A percentile compares a stretch with the other conserved stretches of the same genome.
phyloP scores from a whole-genome alignment of 331 rosid species.

The Dryas integrifolia region DNA sequence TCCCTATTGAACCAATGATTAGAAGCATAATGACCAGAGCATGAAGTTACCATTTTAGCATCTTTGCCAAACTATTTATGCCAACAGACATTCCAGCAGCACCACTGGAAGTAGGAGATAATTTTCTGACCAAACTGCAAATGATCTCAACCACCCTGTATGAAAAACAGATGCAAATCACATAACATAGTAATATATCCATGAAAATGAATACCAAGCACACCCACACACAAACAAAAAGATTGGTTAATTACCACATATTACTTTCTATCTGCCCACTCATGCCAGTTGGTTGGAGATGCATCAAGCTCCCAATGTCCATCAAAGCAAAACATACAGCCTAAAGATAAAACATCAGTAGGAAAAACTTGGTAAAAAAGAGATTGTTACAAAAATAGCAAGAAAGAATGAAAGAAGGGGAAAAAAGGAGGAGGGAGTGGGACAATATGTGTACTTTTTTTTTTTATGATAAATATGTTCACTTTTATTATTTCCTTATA shows the following conservation, averaged over 20 bases:
- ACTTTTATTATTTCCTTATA: not conserved
- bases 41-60: conserved; percentile 66
- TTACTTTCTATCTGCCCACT: conserved; percentile 50
- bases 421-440: not conserved
- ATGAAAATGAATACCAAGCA: conserved; percentile 16
- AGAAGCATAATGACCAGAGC: not conserved
- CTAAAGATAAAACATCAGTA: conserved; percentile 39
- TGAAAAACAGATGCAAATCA: conserved; percentile 20
- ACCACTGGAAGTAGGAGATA: conserved; percentile 54
- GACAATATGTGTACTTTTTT: too few relatives aligned
- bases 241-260: conserved; percentile 53
- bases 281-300: conserved; percentile 42
- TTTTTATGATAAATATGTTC: not conserved
- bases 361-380: conserved; percentile 19
- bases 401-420: conserved; percentile 3
- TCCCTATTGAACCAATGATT: not conserved
- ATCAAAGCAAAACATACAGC: conserved; percentile 68
- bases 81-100: conserved; percentile 77
- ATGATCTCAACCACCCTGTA: conserved; percentile 76
- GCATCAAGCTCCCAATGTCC: conserved; percentile 45
- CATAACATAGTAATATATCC: conserved; percentile 11
- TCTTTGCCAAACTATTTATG: conserved; percentile 60
- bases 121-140: conserved; percentile 64
- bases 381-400: conserved; percentile 2
- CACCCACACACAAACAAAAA: conserved; percentile 9